Percentiles rank a stretch among this genome's conserved stretches.
phyloP scores from a whole-genome alignment of 371 early-diverging fungal species.

The Smittium mucronatum region DNA sequence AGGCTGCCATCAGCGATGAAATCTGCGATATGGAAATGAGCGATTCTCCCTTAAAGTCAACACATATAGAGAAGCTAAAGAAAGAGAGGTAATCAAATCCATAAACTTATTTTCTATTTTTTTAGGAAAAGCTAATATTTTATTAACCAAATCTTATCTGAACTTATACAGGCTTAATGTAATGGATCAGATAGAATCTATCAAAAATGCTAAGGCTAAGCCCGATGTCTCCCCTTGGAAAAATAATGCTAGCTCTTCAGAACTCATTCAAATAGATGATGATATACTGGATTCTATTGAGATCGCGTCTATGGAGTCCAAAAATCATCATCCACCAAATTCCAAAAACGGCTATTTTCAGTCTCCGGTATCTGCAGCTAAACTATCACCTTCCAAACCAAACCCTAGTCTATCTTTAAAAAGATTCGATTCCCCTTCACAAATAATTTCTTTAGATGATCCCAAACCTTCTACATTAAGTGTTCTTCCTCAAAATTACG shows the following conservation, averaged over 20 bases:
- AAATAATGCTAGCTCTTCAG: background rate
- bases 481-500: slow-evolving; percentile 20
- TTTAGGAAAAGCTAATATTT: background rate
- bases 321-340: background rate
- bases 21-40: slow-evolving; percentile 30
- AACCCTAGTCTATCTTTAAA: too few species aligned
- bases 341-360: too few species aligned
- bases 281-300: background rate
- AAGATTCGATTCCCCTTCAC: too few species aligned
- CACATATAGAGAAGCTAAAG: slow-evolving; percentile 22
- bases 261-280: slow-evolving; percentile 5
- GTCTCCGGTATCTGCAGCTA: too few species aligned
- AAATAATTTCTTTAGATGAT: too few species aligned
- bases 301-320: background rate
- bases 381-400: background rate
- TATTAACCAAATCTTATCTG: too few species aligned
- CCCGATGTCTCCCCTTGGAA: background rate
- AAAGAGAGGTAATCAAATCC: slow-evolving; percentile 12
- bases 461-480: too few species aligned
- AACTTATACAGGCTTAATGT: background rate
- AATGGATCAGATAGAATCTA: slow-evolving; percentile 2
- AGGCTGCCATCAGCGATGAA: slow-evolving; percentile 31
- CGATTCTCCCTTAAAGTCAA: slow-evolving; percentile 23
- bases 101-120: background rate
- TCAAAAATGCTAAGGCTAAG: background rate